A percentile compares a stretch with the other conserved stretches of the same genome.
These are phyloP conservation scores for Malassezia caprae DNA, from an alignment of 1,284 basidiomycete species.

Conservation along the genomic window DNA sequence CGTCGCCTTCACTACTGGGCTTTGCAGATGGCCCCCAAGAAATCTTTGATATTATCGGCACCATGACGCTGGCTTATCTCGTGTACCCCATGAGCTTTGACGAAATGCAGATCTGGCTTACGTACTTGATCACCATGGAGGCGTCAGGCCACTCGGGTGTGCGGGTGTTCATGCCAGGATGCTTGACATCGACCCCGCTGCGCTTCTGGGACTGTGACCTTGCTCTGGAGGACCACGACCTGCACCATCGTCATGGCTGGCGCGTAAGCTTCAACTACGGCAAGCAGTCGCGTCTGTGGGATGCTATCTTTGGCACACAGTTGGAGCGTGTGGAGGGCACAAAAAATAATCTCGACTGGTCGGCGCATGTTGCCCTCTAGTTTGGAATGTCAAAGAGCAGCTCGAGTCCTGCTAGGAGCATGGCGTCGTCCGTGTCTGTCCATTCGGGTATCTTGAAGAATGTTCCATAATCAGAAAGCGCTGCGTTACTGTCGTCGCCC, in stretches of 20 bases:
- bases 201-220: conserved; percentile 26
- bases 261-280: conserved; percentile 33
- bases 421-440: background rate
- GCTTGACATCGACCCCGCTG: conserved; percentile 17
- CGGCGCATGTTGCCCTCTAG: background rate
- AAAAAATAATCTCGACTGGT: conserved; percentile 21
- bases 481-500: background rate
- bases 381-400: background rate
- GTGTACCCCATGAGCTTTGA: conserved; percentile 19
- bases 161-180: conserved; percentile 20
- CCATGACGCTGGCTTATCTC: conserved; percentile 25
- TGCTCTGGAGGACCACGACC: conserved; percentile 45
- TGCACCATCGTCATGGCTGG: conserved; percentile 43
- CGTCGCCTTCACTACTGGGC: conserved; percentile 24
- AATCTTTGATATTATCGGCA: conserved; percentile 27
- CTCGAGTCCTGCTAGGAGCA: background rate
- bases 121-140: conserved; percentile 29
- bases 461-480: no score
- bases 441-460: background rate
- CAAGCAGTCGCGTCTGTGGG: conserved; percentile 43
- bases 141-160: conserved; percentile 38
- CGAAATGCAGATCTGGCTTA: conserved; percentile 24
- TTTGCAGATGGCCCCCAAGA: conserved; percentile 39
- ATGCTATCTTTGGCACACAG: conserved; percentile 34
- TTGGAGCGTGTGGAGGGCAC: conserved; percentile 27